phyloP scores from a whole-genome alignment of 495 filamentous ascomycete genomes.

The Penicillium desertorum region DNA sequence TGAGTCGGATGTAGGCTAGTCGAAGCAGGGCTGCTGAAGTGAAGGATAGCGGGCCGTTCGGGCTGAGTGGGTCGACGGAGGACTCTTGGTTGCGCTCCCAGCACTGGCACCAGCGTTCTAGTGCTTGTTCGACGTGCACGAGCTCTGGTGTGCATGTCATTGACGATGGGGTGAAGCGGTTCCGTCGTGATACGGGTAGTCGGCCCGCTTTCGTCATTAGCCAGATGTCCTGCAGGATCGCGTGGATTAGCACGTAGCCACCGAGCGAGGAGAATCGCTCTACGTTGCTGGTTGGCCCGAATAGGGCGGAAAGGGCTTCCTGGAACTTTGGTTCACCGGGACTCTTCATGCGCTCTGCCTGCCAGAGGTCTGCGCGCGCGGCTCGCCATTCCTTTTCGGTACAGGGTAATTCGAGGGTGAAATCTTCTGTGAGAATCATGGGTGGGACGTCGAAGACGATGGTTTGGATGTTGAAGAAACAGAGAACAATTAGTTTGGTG shows the following conservation, averaged over 20 bases:
- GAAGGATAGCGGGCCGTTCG: conserved; percentile 62
- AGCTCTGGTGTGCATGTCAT: conserved; percentile 51
- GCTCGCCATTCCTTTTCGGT: conserved; percentile 45
- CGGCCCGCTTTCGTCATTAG: conserved; percentile 59
- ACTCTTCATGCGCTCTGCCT: conserved; percentile 28
- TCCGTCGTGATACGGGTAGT: conserved; percentile 42
- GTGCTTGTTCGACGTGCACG: conserved; percentile 55
- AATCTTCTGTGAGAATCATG: conserved; percentile 59
- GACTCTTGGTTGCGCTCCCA: conserved; percentile 59
- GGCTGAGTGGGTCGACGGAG: conserved; percentile 49
- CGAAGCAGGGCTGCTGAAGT: conserved; percentile 65
- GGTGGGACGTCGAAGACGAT: conserved; percentile 53
- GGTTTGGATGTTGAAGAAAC: conserved; percentile 51
- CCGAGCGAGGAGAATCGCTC: conserved; percentile 57
- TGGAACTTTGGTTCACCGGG: conserved; percentile 37
- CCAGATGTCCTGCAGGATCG: conserved; percentile 68
- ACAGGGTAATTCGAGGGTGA: conserved; percentile 60
- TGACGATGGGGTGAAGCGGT: conserved; percentile 33
- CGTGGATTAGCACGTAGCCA: conserved; percentile 67
- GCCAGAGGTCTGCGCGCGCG: conserved; percentile 28
- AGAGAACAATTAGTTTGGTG: conserved; percentile 49
- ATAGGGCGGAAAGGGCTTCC: conserved; percentile 34
- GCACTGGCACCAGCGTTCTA: conserved; percentile 61
- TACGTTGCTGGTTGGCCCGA: conserved; percentile 23
- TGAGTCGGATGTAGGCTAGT: conserved; percentile 66